Base-by-base conservation (phyloP, 805 yeast species). In the Scheffersomyces ergatensis region DNA sequence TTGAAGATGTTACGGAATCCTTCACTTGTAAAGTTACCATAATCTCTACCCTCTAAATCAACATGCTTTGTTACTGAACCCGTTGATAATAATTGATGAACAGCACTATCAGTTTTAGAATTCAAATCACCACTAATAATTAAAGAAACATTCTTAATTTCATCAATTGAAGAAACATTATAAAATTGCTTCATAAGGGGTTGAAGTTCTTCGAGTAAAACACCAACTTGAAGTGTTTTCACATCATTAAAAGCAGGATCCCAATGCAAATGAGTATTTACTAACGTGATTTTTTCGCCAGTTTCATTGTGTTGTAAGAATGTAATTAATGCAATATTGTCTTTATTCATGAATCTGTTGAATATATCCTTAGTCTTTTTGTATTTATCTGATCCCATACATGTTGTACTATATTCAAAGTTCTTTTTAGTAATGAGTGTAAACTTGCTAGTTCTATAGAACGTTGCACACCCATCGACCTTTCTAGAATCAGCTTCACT, bases 391-490 rank as follows among this genome's bases (percentile, higher is more conserved):
- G 84, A 83, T 37, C 82, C 81, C 81, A 84, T 80, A 61, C 89
- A 85, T 39, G 82, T 80, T 47, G 85, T 74, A 53, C 90, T 85
- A 65, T 85, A 93, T 62, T 93, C 99, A 43, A 92, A 74, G 29
- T 80, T 71, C 46, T 81, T 83, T 55, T 83, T 82, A 51, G 80
- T 90, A 31, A 84, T 52, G 46, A 90, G 70, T 43, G 78, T 76
- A 63, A 92, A 89, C 57, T 84, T 82, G 36, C 73, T 64, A 25
- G 78, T 69, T 54, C 79, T 84, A 70, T 76, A 93, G 59, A 92
- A 92, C 1, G 90, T 82, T n/a, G 97, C 97, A 74, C 99, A 93
- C 11, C 99, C 99, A 62, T 93, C 99, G 35, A 93, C 99, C 55
- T 85, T 86, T 62, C 83, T 84, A 19, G 95, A 82, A 50, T 88